Evolutionary conservation across 495 filamentous ascomycete species (phyloP).

Genomic region (Haplographium delicatum): DNA sequence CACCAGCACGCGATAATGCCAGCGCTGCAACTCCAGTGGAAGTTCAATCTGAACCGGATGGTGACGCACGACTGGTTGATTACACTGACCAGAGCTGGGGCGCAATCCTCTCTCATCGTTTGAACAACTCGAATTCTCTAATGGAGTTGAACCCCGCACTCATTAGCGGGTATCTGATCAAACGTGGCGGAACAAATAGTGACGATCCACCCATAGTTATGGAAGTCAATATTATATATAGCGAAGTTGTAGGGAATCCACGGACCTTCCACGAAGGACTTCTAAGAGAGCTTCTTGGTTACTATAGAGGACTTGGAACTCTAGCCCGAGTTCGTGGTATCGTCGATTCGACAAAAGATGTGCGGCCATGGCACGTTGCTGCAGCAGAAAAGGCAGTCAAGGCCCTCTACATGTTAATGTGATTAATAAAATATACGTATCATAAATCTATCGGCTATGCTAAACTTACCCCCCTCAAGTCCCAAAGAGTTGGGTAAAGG

Average conservation of each 20-base stretch:
- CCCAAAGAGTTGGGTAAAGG: too few relatives aligned
- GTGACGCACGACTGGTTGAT: constrained; percentile 71
- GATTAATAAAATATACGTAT: not conserved
- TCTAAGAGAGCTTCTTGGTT: constrained; percentile 65
- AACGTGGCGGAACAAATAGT: constrained; percentile 56
- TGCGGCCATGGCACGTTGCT: constrained; percentile 81
- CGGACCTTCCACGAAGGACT: constrained; percentile 43
- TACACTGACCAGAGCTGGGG: constrained; percentile 77
- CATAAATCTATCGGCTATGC: too few relatives aligned
- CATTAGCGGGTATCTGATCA: constrained; percentile 70
- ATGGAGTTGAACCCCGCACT: constrained; percentile 60
- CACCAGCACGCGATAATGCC: constrained; percentile 26
- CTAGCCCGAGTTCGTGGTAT: constrained; percentile 67
- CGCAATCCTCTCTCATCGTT: constrained; percentile 64
- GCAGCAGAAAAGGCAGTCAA: constrained; percentile 65
- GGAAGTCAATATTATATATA: constrained; percentile 62
- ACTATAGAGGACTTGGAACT: constrained; percentile 70
- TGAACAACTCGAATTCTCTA: constrained; percentile 59
- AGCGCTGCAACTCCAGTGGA: constrained; percentile 54
- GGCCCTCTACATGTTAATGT: constrained; percentile 53
- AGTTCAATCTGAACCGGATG: constrained; percentile 49
- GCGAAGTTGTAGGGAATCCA: constrained; percentile 35
- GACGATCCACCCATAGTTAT: constrained; percentile 59
- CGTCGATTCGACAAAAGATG: constrained; percentile 53
- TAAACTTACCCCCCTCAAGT: too few relatives aligned